Conservation (phyloP, 2,329 filamentous ascomycete genomes). For the Paecilomyces sp. region DNA sequence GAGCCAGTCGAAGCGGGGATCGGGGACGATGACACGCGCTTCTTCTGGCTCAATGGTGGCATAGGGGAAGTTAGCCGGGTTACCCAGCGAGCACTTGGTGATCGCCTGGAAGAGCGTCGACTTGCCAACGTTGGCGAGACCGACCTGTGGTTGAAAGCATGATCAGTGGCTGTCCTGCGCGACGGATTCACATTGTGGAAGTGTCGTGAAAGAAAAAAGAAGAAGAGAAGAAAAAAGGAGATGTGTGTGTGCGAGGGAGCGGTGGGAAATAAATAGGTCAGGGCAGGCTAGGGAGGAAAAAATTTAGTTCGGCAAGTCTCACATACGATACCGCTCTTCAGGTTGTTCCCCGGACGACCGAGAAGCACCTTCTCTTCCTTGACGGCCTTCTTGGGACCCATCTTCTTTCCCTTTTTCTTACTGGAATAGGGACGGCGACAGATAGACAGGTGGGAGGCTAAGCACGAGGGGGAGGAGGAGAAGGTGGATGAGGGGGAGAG, state of each 20-base stretch:
- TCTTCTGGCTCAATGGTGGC: slow-evolving; percentile 99
- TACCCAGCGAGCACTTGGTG: slow-evolving; percentile 94
- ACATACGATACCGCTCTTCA: slow-evolving; percentile 98
- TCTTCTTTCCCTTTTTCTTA: slow-evolving; percentile 60
- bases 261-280: slow-evolving; percentile 1
- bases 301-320: slow-evolving; percentile 35
- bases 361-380: slow-evolving; percentile 94
- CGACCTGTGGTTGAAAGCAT: slow-evolving; percentile 57
- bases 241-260: slow-evolving; percentile 2
- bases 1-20: slow-evolving; percentile 94
- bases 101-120: slow-evolving; percentile 99
- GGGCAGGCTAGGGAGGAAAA: slow-evolving; percentile 7
- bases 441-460: slow-evolving; percentile 9
- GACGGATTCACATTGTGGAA: background rate
- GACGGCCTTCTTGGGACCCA: slow-evolving; percentile 91
- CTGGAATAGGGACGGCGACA: slow-evolving; percentile 46
- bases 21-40: slow-evolving; percentile 92
- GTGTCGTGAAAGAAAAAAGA: background rate
- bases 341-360: slow-evolving; percentile 91
- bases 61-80: slow-evolving; percentile 98
- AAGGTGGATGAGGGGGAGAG: slow-evolving; percentile 33
- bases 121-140: slow-evolving; percentile 98
- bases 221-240: slow-evolving; percentile 11
- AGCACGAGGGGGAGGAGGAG: slow-evolving; percentile 32
- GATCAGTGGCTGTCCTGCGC: background rate